These are phyloP conservation scores for Cladosporium cucumerinum DNA, from an alignment of 2,329 filamentous ascomycete genomes.

Conservation along the genomic window DNA sequence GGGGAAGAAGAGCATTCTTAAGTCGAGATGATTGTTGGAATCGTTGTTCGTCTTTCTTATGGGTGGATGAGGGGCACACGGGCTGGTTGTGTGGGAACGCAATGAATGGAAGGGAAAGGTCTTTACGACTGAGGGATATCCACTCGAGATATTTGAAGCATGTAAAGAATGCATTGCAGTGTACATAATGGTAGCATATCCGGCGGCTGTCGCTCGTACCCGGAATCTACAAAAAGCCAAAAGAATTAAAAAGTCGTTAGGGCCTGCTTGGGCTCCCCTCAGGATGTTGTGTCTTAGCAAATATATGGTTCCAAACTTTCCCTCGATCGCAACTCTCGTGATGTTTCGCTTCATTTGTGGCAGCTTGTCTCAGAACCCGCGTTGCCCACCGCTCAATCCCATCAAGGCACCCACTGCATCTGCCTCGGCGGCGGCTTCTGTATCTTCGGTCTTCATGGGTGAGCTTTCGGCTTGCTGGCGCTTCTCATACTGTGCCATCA, in stretches of 20 bases:
- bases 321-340: not conserved
- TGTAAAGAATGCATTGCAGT: not conserved
- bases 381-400: conserved; percentile 22
- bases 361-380: not conserved
- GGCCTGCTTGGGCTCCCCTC: not conserved
- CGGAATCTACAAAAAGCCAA: not conserved
- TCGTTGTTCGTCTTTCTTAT: not conserved
- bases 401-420: conserved; percentile 30
- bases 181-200: conserved; percentile 7
- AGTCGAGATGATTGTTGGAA: conserved; percentile 18
- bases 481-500: conserved; percentile 25
- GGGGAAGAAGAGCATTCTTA: conserved; percentile 25
- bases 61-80: not conserved
- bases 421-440: conserved; percentile 22
- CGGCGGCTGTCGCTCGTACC: conserved; percentile 7
- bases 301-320: not conserved
- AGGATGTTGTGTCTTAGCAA: not conserved
- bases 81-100: not conserved
- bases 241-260: conserved; percentile 9
- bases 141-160: not conserved
- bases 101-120: not conserved
- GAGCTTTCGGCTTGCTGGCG: conserved; percentile 27
- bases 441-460: conserved; percentile 23
- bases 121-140: not conserved
- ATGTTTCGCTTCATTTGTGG: not conserved